Conservation (phyloP, 805 yeast genomes). For the Starmerella powellii region DNA sequence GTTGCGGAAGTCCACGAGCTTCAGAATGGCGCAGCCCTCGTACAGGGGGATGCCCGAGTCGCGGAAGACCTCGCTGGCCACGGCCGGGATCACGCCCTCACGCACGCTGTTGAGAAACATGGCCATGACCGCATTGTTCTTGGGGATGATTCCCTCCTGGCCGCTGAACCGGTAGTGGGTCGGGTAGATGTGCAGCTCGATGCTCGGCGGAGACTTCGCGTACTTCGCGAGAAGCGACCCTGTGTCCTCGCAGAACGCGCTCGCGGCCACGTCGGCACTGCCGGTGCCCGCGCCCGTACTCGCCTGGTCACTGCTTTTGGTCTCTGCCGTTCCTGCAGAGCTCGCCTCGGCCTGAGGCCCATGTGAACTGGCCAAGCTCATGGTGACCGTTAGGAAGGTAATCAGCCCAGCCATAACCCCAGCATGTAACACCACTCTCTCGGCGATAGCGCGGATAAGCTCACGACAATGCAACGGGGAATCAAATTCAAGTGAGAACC, state of each 20-base stretch:
- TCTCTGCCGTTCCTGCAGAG: background rate
- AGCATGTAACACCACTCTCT: too few species aligned
- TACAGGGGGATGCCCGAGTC: constrained; percentile 76
- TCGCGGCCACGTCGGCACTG: background rate
- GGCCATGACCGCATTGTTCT: constrained; percentile 61
- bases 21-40: constrained; percentile 80
- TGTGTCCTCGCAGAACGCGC: constrained; percentile 44
- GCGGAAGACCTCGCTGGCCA: constrained; percentile 75
- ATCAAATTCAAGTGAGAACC: too few species aligned
- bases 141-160: constrained; percentile 78
- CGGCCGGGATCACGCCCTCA: constrained; percentile 73
- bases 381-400: too few species aligned
- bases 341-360: too few species aligned
- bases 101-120: constrained; percentile 67
- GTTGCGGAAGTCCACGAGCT: constrained; percentile 75
- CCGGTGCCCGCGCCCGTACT: background rate
- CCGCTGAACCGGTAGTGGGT: constrained; percentile 86
- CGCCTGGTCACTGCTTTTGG: background rate
- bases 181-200: constrained; percentile 82
- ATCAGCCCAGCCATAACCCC: too few species aligned
- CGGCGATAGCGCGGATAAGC: too few species aligned
- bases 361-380: too few species aligned
- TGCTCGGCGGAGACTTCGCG: constrained; percentile 62
- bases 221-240: constrained; percentile 67
- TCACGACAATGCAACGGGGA: too few species aligned